Evolutionary conservation across 768 basidiomycete genomes (phyloP), one percentile per base, ranked within the genome.

Genomic region (Pleurotus sapidus): DNA sequence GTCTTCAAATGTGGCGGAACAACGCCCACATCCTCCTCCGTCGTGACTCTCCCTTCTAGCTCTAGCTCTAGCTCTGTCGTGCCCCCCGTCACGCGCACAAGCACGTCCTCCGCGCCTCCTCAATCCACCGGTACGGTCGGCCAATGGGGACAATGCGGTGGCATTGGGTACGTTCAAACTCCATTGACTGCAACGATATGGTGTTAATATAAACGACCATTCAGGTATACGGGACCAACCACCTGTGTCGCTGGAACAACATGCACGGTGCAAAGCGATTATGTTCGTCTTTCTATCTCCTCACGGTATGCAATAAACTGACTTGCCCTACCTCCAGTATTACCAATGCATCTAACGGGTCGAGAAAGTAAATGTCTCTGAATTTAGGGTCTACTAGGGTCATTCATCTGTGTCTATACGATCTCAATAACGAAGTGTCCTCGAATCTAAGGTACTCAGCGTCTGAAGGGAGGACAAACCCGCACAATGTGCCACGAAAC

Each of bases 81-180:
- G 5, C 24, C 51, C 7, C 39, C n/a, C 12, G 12, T 23, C 38
- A 25, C 39, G 0, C 14, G 34, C 1, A 20, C 46, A 5, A 6
- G 18, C 14, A 42, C 39, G 1, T 39, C 42, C 2, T 34, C 30
- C 4, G 30, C 30, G 2, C 30, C 30, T 11, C 30, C 30, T 45
- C 20, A n/a, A 23, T 17, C 18, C 15, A 54, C 51, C 20, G 51
- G 51, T n/a, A 54, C 51, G 18, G 51, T 25, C 24, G 38, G 37
- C 39, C 17, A 54, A 24, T 54, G 39, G 37, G 79, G 74, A 7
- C 84, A 84, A 63, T 86, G 83, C 61, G 82, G 82, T 65, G 83
- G 82, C 46, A 70, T 71, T 54, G 70, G 67, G 55, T 81, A 79
- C 15, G 9, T 30, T n/a, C 11, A 34, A 11, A 34, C 11, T 34